These are phyloP conservation scores for Xylariaceae sp. DNA, from an alignment of 2,329 filamentous ascomycete species.

Conservation along the genomic window DNA sequence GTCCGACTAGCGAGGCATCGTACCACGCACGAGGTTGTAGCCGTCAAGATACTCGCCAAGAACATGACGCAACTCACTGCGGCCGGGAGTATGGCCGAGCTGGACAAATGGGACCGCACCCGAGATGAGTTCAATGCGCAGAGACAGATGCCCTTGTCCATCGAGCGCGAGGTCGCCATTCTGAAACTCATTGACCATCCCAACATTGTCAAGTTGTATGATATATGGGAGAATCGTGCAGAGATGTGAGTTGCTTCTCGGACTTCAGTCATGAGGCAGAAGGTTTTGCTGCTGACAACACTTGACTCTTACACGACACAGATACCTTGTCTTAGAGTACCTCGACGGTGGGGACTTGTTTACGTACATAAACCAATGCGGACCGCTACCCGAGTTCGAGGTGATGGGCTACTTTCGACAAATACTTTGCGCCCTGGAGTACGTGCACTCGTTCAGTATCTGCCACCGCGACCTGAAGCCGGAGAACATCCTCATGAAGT, in stretches of 20 bases:
- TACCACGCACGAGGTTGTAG: constrained; percentile 72
- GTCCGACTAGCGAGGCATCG: constrained; percentile 81
- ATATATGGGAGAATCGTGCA: constrained; percentile 95
- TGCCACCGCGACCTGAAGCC: constrained; percentile 96
- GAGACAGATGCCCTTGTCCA: constrained; percentile 73
- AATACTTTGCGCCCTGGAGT: constrained; percentile 84
- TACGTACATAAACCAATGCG: constrained; percentile 70
- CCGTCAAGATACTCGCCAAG: constrained; percentile 93
- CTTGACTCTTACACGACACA: too few species aligned
- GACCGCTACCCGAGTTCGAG: constrained; percentile 71
- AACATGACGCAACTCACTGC: constrained; percentile 72
- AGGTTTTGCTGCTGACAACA: too few species aligned
- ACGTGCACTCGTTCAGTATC: constrained; percentile 91
- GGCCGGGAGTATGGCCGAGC: constrained; percentile 76
- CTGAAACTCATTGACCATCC: constrained; percentile 95
- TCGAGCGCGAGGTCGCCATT: constrained; percentile 93
- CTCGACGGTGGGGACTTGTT: constrained; percentile 78
- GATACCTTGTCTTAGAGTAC: constrained; percentile 91
- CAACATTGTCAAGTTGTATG: constrained; percentile 89
- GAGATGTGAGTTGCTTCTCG: constrained; percentile 64
- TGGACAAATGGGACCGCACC: constrained; percentile 66
- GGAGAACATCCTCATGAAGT: constrained; percentile 88
- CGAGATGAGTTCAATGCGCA: constrained; percentile 54
- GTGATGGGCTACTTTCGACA: constrained; percentile 85
- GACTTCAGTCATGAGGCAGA: constrained; percentile 6